Evolutionary conservation across 2,329 filamentous ascomycete species (phyloP).

Genomic region (Monosporascus sp.): DNA sequence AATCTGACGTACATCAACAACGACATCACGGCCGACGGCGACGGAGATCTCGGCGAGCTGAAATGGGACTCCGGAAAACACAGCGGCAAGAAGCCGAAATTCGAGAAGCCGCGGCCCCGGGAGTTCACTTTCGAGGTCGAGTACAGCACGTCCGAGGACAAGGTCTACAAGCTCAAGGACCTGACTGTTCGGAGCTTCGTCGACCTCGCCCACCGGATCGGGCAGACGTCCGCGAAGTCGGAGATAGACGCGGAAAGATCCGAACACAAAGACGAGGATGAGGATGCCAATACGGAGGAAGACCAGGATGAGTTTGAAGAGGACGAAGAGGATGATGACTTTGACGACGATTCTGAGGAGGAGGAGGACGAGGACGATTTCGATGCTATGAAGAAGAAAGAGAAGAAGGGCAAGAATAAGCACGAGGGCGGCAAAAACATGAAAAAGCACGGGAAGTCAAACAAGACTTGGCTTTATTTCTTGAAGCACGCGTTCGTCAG

Average conservation of each 20-base stretch:
- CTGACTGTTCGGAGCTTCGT: conserved; percentile 80
- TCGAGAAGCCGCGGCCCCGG: conserved; percentile 51
- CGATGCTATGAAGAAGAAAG: conserved; percentile 23
- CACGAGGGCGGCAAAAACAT: conserved; percentile 56
- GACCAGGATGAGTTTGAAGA: conserved; percentile 18
- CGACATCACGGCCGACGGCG: conserved; percentile 41
- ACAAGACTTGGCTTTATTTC: conserved; percentile 74
- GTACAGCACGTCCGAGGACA: conserved; percentile 77
- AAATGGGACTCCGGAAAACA: conserved; percentile 63
- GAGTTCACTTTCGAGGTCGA: conserved; percentile 74
- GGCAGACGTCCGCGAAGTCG: conserved; percentile 37
- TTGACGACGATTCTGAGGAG: conserved; percentile 20
- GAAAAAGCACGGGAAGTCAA: conserved; percentile 54
- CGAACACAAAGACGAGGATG: conserved; percentile 19
- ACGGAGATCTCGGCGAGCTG: conserved; percentile 19
- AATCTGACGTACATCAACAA: conserved; percentile 91
- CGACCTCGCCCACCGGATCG: conserved; percentile 74
- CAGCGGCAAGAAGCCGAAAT: conserved; percentile 50
- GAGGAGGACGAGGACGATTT: conserved; percentile 21
- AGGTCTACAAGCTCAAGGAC: conserved; percentile 70
- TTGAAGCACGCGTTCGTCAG: conserved; percentile 74
- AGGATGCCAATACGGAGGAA: conserved; percentile 19
- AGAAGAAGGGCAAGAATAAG: conserved; percentile 55
- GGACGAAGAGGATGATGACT: conserved; percentile 16
- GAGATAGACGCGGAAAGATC: conserved; percentile 18